Percentiles rank a stretch among this genome's conserved stretches.
phyloP scores from a whole-genome alignment of 2,329 filamentous ascomycete species.

The Periconia macrospinosa region DNA sequence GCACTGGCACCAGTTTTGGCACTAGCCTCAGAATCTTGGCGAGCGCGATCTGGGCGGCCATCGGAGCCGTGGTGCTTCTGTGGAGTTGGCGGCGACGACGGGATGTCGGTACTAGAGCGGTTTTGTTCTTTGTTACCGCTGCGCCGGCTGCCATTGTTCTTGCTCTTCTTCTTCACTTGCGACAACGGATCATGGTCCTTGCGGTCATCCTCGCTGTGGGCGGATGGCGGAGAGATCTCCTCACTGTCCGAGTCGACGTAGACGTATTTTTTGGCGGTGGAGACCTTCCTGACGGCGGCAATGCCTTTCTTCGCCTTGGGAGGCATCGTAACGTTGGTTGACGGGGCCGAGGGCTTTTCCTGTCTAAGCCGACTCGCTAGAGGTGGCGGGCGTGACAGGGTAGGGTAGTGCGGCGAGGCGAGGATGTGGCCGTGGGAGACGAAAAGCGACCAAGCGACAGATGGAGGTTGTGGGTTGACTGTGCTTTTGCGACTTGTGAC shows the following conservation, averaged over 20 bases:
- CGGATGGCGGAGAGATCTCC: not conserved
- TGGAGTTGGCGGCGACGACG: not conserved
- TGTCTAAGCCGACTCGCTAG: conserved; percentile 16
- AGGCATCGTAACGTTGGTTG: conserved; percentile 16
- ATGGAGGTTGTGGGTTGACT: not conserved
- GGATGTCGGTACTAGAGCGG: conserved; percentile 4
- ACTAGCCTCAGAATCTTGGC: conserved; percentile 1
- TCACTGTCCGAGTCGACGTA: conserved; percentile 14
- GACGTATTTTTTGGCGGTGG: conserved; percentile 11
- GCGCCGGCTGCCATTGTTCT: not conserved
- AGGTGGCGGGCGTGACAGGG: conserved; percentile 21
- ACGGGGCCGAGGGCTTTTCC: conserved; percentile 5
- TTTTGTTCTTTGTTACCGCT: not conserved
- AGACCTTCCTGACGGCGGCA: conserved; percentile 24
- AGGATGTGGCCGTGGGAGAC: conserved; percentile 21
- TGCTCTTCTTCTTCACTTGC: not conserved
- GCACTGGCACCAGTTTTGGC: not conserved
- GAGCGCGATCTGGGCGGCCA: not conserved
- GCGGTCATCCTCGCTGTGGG: not conserved
- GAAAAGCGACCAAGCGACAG: conserved; percentile 5
- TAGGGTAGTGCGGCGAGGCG: conserved; percentile 13
- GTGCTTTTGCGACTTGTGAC: not conserved
- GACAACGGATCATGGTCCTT: not conserved
- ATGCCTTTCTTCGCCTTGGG: conserved; percentile 20
- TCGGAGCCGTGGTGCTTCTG: not conserved